Evolutionary conservation across 2,329 filamentous ascomycete genomes (phyloP), one percentile per base, ranked within the genome.

Genomic region (Aspergillus udagawae): DNA sequence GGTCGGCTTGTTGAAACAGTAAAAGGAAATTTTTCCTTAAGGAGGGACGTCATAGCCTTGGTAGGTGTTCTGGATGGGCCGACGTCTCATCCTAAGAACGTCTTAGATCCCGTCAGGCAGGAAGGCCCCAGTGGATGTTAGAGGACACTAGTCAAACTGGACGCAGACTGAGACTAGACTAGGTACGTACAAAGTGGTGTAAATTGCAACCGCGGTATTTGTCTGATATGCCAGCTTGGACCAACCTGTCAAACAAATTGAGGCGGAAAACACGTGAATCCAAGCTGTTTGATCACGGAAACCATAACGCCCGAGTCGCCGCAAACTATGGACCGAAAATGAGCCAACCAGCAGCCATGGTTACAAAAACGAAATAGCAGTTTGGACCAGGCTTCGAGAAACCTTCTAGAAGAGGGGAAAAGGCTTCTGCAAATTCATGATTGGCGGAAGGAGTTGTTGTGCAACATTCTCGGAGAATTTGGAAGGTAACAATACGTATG

Each of bases 391-490:
- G 52, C 52, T 61, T 61, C 60, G 57, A 60, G 60, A 61, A 61
- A 21, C 20, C n/a, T 61, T 61, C 60, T 61, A 61, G 60, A 61
- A 61, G 49, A 41, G 51, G 47, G 32, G 42, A 20, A 21, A 25
- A 50, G 21, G 23, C 32, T 21, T 25, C 45, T 35, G 20, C 9
- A 25, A 21, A 42, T 17, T n/a, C 12, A 20, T 27, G 44, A 10
- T 42, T 53, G 52, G 44, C 5, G 23, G 52, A 17, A 9, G 21
- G n/a, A 23, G 28, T 42, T 48, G 28, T 17, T 35, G 12, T 32
- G 32, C 32, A n/a, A 38, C 32, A 3, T 38, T 38, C 44, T 47
- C 23, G 44, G 44, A 47, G 44, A 45, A 25, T 47, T 47, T 25
- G 4, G 20, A 47, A 23, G 21, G 44, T 27, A 47, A 23, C 21